phyloP scores from a whole-genome alignment of 768 basidiomycete species.

The Trichaptum fuscoviolaceum region DNA sequence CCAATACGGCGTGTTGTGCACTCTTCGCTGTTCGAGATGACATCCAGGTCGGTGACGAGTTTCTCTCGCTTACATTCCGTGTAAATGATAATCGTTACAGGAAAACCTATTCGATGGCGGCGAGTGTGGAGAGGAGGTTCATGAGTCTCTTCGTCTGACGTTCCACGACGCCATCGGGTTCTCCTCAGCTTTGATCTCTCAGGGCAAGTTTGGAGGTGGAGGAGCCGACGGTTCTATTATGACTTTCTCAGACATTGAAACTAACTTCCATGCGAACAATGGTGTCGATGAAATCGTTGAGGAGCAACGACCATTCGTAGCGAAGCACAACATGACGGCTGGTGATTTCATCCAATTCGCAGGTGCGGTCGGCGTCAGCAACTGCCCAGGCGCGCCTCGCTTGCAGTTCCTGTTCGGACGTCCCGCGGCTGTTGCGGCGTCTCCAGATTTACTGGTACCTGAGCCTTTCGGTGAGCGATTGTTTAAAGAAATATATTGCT shows the following conservation, averaged over 20 bases:
- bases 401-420: conserved; percentile 19
- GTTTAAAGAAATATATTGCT: neutral
- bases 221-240: conserved; percentile 22
- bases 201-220: conserved; percentile 9
- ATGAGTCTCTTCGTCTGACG: conserved; percentile 15
- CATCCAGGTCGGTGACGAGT: conserved; percentile 15
- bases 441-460: conserved; percentile 10
- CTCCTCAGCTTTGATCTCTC: conserved; percentile 9
- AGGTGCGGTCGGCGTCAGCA: conserved; percentile 17
- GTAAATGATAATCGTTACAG: neutral
- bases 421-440: conserved; percentile 15
- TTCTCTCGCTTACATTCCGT: neutral
- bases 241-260: conserved; percentile 17
- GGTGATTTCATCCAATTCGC: conserved; percentile 19
- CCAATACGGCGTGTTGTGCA: conserved; percentile 10
- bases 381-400: conserved; percentile 21
- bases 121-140: conserved; percentile 9
- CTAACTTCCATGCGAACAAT: conserved; percentile 19
- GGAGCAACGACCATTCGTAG: conserved; percentile 18
- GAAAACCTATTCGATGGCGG: conserved; percentile 10
- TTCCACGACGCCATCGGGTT: conserved; percentile 24
- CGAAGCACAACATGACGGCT: conserved; percentile 14
- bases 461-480: conserved; percentile 6
- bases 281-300: conserved; percentile 22
- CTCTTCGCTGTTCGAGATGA: conserved; percentile 26